Percentiles rank a stretch among this genome's conserved stretches.
These are phyloP conservation scores for Macadamia integrifolia DNA, from an alignment of 164 flowering plant genomes.

Conservation along the genomic window DNA sequence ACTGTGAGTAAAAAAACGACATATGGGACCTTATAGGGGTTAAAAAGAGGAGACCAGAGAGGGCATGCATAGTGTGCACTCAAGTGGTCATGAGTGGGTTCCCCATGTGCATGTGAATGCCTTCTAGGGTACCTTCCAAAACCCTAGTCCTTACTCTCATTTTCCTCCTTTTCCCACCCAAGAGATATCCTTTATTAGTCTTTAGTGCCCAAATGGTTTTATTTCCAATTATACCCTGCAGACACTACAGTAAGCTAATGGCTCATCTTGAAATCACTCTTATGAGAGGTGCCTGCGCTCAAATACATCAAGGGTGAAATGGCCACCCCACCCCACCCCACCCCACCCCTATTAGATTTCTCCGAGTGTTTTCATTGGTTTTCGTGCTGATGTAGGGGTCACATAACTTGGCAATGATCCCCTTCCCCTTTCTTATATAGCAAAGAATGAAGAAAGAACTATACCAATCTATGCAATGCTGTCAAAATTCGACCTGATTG, in stretches of 20 bases:
- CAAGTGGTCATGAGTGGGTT: conserved; percentile 26
- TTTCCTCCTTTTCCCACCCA: not conserved
- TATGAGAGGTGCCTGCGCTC: no score
- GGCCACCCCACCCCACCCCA: no score
- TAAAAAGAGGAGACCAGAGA: conserved; percentile 13
- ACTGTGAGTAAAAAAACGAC: conserved; percentile 8
- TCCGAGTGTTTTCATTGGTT: not conserved
- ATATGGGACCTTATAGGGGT: conserved; percentile 9
- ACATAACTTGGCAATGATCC: no score
- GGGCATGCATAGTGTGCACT: conserved; percentile 24
- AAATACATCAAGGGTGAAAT: no score
- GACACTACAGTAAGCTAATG: no score
- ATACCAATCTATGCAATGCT: no score
- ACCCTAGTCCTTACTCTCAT: conserved; percentile 8
- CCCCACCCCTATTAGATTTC: not conserved
- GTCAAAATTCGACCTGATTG: no score
- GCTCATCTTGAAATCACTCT: no score
- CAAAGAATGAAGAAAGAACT: no score
- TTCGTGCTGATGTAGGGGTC: no score
- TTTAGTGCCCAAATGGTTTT: not conserved
- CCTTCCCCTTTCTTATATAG: no score
- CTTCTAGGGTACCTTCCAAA: not conserved
- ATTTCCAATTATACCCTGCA: not conserved
- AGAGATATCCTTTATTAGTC: not conserved
- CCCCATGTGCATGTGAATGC: conserved; percentile 40